A percentile compares a stretch with the other conserved stretches of the same genome.
phyloP scores from a whole-genome alignment of 345 rosid genomes.

The Rhizophora apiculata region DNA sequence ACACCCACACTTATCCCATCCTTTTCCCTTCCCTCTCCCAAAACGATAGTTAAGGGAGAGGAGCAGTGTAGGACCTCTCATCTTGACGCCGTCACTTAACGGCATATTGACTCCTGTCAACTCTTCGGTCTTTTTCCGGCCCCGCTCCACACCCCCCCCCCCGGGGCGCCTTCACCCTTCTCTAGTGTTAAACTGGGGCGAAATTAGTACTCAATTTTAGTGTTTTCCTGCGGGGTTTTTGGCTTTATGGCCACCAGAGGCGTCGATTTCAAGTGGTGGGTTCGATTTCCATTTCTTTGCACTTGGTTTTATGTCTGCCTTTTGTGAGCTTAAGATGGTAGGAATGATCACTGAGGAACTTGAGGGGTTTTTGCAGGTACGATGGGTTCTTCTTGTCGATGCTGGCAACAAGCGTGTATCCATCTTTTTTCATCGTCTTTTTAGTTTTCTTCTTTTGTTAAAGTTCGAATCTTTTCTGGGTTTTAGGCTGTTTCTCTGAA shows the following conservation, averaged over 20 bases:
- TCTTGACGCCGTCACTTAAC: constrained; percentile 18
- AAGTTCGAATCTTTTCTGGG: not conserved
- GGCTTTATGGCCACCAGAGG: constrained; percentile 74
- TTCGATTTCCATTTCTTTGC: constrained; percentile 15
- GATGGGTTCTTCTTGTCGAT: constrained; percentile 99
- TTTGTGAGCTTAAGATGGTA: not conserved
- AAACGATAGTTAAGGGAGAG: no score
- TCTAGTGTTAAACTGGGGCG: not conserved
- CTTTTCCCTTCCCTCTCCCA: not conserved
- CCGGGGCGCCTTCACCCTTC: no score
- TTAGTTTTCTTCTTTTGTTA: not conserved
- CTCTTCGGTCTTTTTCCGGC: not conserved
- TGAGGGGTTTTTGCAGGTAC: constrained; percentile 54
- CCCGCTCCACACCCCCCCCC: not conserved
- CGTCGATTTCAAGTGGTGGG: constrained; percentile 93
- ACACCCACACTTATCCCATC: not conserved
- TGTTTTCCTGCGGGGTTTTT: constrained; percentile 7
- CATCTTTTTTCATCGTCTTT: constrained; percentile 23
- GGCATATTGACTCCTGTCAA: not conserved
- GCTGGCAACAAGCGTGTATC: constrained; percentile 99
- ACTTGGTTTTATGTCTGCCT: not conserved
- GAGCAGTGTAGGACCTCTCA: not conserved
- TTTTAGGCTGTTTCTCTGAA: not conserved
- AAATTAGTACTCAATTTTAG: not conserved
- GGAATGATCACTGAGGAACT: not conserved